Evolutionary conservation across 2,329 filamentous ascomycete genomes (phyloP).

Genomic region (Decorospora gaudefroyi): DNA sequence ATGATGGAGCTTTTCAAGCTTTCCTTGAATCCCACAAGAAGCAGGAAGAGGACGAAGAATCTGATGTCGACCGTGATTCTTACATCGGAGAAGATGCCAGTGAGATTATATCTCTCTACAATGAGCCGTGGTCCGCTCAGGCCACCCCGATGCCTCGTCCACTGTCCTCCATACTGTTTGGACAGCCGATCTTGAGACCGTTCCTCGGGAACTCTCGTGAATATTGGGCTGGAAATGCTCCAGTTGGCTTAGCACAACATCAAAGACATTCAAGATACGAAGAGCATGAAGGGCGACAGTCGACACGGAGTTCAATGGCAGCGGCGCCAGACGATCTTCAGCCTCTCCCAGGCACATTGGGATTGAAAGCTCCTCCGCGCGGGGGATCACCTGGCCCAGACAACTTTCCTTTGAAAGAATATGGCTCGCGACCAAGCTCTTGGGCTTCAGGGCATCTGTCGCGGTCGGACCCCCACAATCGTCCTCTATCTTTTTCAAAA

Average conservation of each 20-base stretch:
- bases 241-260: not conserved
- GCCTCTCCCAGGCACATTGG: not conserved
- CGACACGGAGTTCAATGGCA: not conserved
- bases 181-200: constrained; percentile 25
- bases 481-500: constrained; percentile 5
- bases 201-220: constrained; percentile 11
- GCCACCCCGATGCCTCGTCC: constrained; percentile 18
- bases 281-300: constrained; percentile 1
- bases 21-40: constrained; percentile 25
- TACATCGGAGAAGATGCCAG: constrained; percentile 20
- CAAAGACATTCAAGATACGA: constrained; percentile 2
- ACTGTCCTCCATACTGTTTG: constrained; percentile 23
- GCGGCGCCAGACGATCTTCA: not conserved
- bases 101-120: constrained; percentile 25
- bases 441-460: constrained; percentile 3
- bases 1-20: constrained; percentile 53
- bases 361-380: constrained; percentile 1
- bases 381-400: constrained; percentile 4
- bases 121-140: constrained; percentile 18
- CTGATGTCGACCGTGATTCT: constrained; percentile 7
- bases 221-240: constrained; percentile 2
- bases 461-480: constrained; percentile 6
- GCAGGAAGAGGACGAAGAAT: constrained; percentile 3
- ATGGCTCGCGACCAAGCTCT: constrained; percentile 10
- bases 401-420: not conserved